A percentile compares a stretch with the other conserved stretches of the same genome.
These are phyloP conservation scores for Silene latifolia DNA, from an alignment of 148 eudicot genomes.

Conservation along the genomic window DNA sequence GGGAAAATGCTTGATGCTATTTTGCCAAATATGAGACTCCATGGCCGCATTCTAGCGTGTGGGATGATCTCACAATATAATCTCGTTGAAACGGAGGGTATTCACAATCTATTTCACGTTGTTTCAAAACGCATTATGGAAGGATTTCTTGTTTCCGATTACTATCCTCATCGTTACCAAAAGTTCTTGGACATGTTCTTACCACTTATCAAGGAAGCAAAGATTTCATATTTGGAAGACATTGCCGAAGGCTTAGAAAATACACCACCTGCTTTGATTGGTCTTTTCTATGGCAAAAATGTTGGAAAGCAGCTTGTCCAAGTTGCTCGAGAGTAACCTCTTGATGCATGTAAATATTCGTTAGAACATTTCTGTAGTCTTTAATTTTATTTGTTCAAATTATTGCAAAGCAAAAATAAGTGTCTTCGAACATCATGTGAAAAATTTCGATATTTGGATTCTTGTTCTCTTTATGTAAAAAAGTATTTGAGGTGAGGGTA, in stretches of 20 bases:
- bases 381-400: too few relatives aligned
- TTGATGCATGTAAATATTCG: too few relatives aligned
- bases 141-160: slow-evolving; percentile 29
- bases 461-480: too few relatives aligned
- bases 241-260: slow-evolving; percentile 31
- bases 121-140: slow-evolving; percentile 25
- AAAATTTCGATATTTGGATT: too few relatives aligned
- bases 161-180: slow-evolving; percentile 28
- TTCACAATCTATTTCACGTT: slow-evolving; percentile 25
- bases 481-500: too few relatives aligned
- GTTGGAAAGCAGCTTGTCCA: slow-evolving; percentile 36
- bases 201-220: slow-evolving; percentile 31
- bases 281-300: slow-evolving; percentile 30
- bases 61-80: slow-evolving; percentile 53
- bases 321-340: slow-evolving; percentile 16
- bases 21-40: slow-evolving; percentile 39
- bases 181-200: slow-evolving; percentile 35
- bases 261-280: slow-evolving; percentile 34
- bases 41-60: slow-evolving; percentile 44
- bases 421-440: too few relatives aligned
- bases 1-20: slow-evolving; percentile 58
- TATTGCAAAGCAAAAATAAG: too few relatives aligned
- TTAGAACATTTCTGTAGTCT: too few relatives aligned
- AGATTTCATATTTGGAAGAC: slow-evolving; percentile 32
- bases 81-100: slow-evolving; percentile 35